These are phyloP conservation scores for Dothistroma septosporum DNA, from an alignment of 2,329 filamentous ascomycete genomes.

Conservation along the genomic window DNA sequence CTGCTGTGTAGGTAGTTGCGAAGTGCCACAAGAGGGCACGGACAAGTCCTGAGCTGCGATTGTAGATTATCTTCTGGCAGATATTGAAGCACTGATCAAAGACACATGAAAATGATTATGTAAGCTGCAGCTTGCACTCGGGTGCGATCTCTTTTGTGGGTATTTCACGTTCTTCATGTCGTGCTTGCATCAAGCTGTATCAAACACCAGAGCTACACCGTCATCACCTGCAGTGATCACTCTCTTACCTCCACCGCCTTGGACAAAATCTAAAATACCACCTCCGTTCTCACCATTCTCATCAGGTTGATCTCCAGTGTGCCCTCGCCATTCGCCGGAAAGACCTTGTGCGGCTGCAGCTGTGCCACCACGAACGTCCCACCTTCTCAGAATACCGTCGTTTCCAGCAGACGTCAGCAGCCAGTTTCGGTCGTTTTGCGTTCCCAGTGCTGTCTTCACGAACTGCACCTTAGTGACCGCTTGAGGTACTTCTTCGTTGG, in stretches of 20 bases:
- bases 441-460: conserved; percentile 48
- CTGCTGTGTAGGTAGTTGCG: too few relatives aligned
- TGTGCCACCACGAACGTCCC: conserved; percentile 73
- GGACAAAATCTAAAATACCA: conserved; percentile 86
- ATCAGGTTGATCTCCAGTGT: conserved; percentile 54
- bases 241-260: conserved; percentile 66
- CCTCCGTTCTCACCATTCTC: conserved; percentile 69
- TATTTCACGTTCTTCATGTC: not conserved
- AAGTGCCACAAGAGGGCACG: too few relatives aligned
- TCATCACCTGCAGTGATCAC: conserved; percentile 92
- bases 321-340: conserved; percentile 84
- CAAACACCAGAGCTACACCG: conserved; percentile 62
- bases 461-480: conserved; percentile 93
- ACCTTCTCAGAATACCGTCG: conserved; percentile 84
- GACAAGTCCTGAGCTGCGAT: too few relatives aligned
- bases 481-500: conserved; percentile 54
- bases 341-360: conserved; percentile 65
- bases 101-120: too few relatives aligned
- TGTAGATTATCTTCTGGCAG: too few relatives aligned
- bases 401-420: conserved; percentile 83
- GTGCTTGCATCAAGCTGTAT: conserved; percentile 1
- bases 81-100: too few relatives aligned
- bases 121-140: too few relatives aligned
- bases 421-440: conserved; percentile 46
- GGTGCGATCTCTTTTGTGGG: not conserved